Evolutionary conservation across 306 rosid genomes (phyloP), one percentile per base, ranked within the genome.

Genomic region (Prunus padus): DNA sequence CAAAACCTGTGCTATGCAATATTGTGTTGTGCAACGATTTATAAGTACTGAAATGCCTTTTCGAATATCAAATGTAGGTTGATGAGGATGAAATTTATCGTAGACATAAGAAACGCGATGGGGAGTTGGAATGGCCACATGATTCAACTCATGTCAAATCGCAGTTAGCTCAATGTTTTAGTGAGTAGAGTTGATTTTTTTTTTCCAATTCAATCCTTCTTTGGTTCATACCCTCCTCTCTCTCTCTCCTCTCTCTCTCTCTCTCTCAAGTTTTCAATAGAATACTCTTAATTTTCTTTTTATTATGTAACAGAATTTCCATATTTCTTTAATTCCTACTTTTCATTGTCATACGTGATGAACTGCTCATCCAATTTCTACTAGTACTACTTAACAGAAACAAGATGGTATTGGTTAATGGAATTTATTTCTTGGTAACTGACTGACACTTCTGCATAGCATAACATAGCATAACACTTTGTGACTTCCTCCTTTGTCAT

Each of bases 51-150:
- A 85, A 72, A 78, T 74, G 62, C 33, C 52, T 12, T 15, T 64
- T 64, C 8, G 68, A 71, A 79, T 69, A 65, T 74, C n/a, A 57
- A 84, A 75, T 79, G 80, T 82, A 95, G 97, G 97, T 90, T 80
- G 92, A 92, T 69, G 92, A 90, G 85, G 97, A 95, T 87, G 97
- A 90, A 71, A 71, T 85, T 74, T 89, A 84, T 62, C 81, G 96
- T 91, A 90, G 91, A 80, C 85, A 73, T 19, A 86, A 87, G 75
- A 92, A 86, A 81, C 82, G 81, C 75, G 87, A 84, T 28, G 84
- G 83, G 71, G 92, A 92, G 84, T 84, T 84, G 87, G 93, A 89
- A 88, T 85, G 91, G 89, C 81, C 89, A 74, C 88, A 82, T 79
- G 75, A 82, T 90, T 90, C 97, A 87, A 73, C 97, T 85, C 92